phyloP scores from a whole-genome alignment of 805 yeast genomes.

The Pichia rugopelliculosa region DNA sequence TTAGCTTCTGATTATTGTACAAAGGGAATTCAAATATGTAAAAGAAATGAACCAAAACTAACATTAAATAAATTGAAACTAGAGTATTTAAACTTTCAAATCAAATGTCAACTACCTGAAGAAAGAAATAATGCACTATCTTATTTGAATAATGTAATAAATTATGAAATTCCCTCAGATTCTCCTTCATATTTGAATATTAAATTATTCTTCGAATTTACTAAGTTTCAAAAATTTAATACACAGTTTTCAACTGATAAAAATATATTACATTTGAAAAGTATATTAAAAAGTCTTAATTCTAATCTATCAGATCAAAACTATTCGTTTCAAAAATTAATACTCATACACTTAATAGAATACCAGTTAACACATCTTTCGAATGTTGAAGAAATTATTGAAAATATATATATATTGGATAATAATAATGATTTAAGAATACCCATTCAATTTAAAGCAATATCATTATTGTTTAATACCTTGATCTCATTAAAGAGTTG shows the following conservation, averaged over 20 bases:
- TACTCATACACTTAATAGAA: slow-evolving; percentile 26
- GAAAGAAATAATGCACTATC: slow-evolving; percentile 20
- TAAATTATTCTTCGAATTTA: slow-evolving; percentile 26
- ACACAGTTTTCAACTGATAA: slow-evolving; percentile 22
- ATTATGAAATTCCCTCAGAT: slow-evolving; percentile 12
- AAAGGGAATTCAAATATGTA: slow-evolving; percentile 23
- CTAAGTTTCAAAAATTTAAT: slow-evolving; percentile 28
- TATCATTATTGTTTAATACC: slow-evolving; percentile 13
- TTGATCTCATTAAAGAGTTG: neutral
- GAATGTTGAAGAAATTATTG: slow-evolving; percentile 18
- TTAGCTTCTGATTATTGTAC: slow-evolving; percentile 33
- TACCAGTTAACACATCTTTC: slow-evolving; percentile 28
- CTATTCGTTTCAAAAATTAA: slow-evolving; percentile 17
- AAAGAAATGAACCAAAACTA: slow-evolving; percentile 19
- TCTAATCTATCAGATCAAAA: slow-evolving; percentile 7
- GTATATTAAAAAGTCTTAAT: slow-evolving; percentile 5
- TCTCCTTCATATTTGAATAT: slow-evolving; percentile 6
- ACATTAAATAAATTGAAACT: slow-evolving; percentile 22
- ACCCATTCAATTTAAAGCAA: slow-evolving; percentile 31
- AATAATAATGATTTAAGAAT: neutral
- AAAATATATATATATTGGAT: slow-evolving; percentile 16
- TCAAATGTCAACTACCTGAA: slow-evolving; percentile 24
- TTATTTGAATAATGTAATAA: slow-evolving; percentile 26
- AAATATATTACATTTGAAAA: slow-evolving; percentile 13
- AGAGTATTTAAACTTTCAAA: slow-evolving; percentile 33